Evolutionary conservation across 768 basidiomycete species (phyloP), one percentile per base, ranked within the genome.

Genomic region (Dacryopinax primogenitus): DNA sequence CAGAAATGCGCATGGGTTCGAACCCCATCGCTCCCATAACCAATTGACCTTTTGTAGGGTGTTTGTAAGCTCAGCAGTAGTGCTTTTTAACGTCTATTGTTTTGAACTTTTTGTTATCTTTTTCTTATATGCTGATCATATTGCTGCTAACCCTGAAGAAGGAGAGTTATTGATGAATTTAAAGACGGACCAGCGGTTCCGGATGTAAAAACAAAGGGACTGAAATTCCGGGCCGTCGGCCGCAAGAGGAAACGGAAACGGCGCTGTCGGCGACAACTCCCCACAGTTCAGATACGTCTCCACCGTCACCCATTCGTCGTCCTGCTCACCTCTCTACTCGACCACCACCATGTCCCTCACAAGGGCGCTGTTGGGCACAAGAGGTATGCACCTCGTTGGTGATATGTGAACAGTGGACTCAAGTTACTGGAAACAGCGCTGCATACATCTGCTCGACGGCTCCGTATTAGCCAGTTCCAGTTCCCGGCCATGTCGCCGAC

Each of bases 401-500:
- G 4, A 3, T 28, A 30, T 30, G 4, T 58, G 51, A 58, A 58
- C 6, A 6, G 16, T 58, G 30, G 26, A 30, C 51, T 58, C 26
- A 58, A 28, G 13, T 58, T 15, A 30, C 18, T 3, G 23, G 51
- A 18, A 15, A 35, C 69, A 86, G 84, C 78, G 65, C 71, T 90
- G 62, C 87, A 86, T 73, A 75, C 79, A 36, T 78, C 82, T 47
- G 70, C 75, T 63, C 70, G 74, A 47, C 80, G 82, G 45, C 75
- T 75, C 68, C 90, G 86, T 33, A 80, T 90, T 62, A 85, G 88
- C 61, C 82, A 85, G 67, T 83, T 95, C 66, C 78, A 83, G 70
- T 95, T 97, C 92, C 94, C 94, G 3, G 94, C 94, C 66, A 95
- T 97, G 92, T 93, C 89, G 1, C 93, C 92, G 15, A 95, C 92